Base-by-base conservation (phyloP, 352 stramenopile genomes). In the Phytopythium sindhum region DNA sequence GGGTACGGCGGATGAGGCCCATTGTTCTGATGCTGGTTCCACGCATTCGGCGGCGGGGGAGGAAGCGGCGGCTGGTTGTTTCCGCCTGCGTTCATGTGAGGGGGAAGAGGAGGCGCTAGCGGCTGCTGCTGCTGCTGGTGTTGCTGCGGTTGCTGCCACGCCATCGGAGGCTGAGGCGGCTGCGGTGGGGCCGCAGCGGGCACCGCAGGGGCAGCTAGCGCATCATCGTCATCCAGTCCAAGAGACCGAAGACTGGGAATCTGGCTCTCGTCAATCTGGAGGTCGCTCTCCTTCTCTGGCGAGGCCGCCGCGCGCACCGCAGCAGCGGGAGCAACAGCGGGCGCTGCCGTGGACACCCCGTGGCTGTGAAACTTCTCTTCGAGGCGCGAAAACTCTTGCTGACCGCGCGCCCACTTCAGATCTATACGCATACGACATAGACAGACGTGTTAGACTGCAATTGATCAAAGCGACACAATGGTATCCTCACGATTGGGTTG, bases 351-450 rank as follows among this genome's bases (percentile, higher is more conserved):
- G 14, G 47, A 11, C 0, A 37, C 39, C 11, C 54, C 37, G 24
- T 42, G 56, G 26, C 48, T 56, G 45, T 82, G 69, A 44, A 84
- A 86, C 65, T 81, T 71, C 44, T 76, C 69, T 52, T 89, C 79
- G 7, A 90, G 60, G 52, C 80, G 70, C 23, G 83, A 90, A 42
- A 91, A 92, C 48, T 86, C 72, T 41, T 91, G 74, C 58, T 93
- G 84, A 5, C 86, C 84, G 52, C 84, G 75, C 4, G 86, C 82
- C 86, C 86, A 95, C 65, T 90, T 90, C 26, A 93, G 60, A 60
- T 95, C 86, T 48, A n/a, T n/a, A 33, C 19, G 42, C 28, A 2
- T 24, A 53, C n/a, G 15, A 60, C 21, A 61, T 14, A 33, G 1
- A 21, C 9, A 9, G 23, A 29, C 12, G 0, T 9, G 47, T 54